Evolutionary conservation across 1,139 yeast species (phyloP).

Genomic region (Debaryomyces robertsiae): DNA sequence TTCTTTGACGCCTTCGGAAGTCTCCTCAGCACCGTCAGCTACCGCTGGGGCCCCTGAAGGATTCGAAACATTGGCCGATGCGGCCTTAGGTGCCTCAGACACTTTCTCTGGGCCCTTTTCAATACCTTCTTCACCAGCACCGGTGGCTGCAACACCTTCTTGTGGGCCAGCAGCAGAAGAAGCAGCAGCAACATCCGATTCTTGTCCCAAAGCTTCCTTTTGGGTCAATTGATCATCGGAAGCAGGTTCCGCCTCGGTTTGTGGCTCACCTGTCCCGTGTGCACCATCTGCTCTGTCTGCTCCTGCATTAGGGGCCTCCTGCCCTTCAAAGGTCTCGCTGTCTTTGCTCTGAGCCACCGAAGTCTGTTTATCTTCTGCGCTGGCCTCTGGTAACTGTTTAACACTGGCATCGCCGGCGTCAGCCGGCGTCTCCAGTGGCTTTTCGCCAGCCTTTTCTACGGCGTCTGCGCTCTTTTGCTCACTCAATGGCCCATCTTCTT

Average conservation of each 20-base stretch:
- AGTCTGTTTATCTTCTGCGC: slow-evolving; percentile 8
- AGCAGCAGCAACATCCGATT: slow-evolving; percentile 3
- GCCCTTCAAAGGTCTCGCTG: too few species aligned
- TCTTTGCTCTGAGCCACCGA: slow-evolving; percentile 3
- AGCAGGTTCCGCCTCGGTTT: too few species aligned
- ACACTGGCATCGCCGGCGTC: slow-evolving; percentile 3
- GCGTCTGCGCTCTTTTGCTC: slow-evolving; percentile 16
- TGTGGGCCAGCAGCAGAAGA: slow-evolving; percentile 11
- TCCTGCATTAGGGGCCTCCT: too few species aligned
- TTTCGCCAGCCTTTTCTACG: slow-evolving; percentile 13
- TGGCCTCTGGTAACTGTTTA: neutral
- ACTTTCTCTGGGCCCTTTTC: neutral
- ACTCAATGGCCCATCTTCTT: slow-evolving; percentile 13
- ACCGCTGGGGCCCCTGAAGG: too few species aligned
- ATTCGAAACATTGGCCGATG: too few species aligned
- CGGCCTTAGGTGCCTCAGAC: too few species aligned
- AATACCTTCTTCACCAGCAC: too few species aligned
- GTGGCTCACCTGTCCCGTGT: too few species aligned
- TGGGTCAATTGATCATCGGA: too few species aligned
- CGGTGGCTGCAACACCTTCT: too few species aligned
- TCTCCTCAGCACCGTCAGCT: slow-evolving; percentile 14
- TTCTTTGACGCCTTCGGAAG: slow-evolving; percentile 15
- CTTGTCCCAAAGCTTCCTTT: too few species aligned
- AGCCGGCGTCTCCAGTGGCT: neutral
- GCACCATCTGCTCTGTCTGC: too few species aligned